phyloP scores from a whole-genome alignment of 257 asterid genomes.

The Fraxinus cuspidata region DNA sequence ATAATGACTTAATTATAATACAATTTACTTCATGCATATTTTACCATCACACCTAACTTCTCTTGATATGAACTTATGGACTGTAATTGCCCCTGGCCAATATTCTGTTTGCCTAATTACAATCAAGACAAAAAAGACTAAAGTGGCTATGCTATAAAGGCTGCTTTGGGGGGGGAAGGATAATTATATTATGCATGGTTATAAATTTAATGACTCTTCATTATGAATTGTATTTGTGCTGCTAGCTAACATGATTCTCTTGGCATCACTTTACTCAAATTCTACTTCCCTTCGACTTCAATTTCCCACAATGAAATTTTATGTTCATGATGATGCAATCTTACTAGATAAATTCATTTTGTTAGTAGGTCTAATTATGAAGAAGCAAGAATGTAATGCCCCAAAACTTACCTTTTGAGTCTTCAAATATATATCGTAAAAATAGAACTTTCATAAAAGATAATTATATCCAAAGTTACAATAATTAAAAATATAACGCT shows the following conservation, averaged over 20 bases:
- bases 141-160: not conserved
- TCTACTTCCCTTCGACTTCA: not conserved
- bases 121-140: not conserved
- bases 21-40: not conserved
- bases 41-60: not conserved
- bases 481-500: no score
- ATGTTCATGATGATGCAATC: not conserved
- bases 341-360: not conserved
- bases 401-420: no score
- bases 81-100: not conserved
- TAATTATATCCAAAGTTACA: no score
- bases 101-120: not conserved
- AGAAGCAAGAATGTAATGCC: no score
- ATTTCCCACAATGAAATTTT: not conserved
- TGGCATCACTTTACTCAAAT: not conserved
- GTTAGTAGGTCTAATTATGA: not conserved
- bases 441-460: no score
- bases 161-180: not conserved
- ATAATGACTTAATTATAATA: not conserved
- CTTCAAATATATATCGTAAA: no score
- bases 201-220: not conserved
- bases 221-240: constrained; percentile 5
- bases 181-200: not conserved
- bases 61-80: not conserved
- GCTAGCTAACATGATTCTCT: not conserved